Evolutionary conservation across 495 filamentous ascomycete genomes (phyloP), one percentile per base, ranked within the genome.

Genomic region (Penicillium arizonense): DNA sequence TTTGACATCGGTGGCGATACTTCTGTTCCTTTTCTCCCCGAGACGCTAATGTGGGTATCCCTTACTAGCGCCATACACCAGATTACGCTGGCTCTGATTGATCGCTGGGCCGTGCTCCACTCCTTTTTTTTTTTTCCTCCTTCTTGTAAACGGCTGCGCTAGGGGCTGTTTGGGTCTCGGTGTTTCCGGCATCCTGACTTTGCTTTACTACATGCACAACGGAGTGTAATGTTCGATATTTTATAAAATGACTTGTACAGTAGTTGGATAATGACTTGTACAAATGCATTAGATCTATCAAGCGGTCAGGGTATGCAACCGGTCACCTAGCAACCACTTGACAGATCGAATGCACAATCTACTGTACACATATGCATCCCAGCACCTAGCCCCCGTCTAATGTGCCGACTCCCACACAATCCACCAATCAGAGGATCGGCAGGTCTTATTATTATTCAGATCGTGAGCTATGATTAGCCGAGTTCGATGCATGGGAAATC

Each of bases 91-190:
- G 14, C 33, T 44, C 34, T 45, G 48, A 50, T 50, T 52, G 50
- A 52, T 39, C 40, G 39, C 8, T 36, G 52, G 40, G 34, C 49
- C 30, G 45, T 52, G 2, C 37, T 16, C 23, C 47, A 16, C n/a
- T 1, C 10, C 12, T 20, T 14, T 10, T 32, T 49, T 3, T 57
- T 46, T 62, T 56, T 61, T 39, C n/a, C n/a, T n/a, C n/a, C n/a
- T n/a, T n/a, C n/a, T 23, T 33, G 51, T 53, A 65, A 71, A 73
- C 70, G 70, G 70, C 53, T 59, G 65, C 68, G 65, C 70, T 70
- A 70, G 68, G 63, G 66, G 58, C 58, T 64, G 62, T 59, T 67
- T 57, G 61, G 63, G 59, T 58, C 50, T 55, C 54, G 57, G 57
- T 56, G 55, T 64, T 63, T 53, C 53, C 52, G 58, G 52, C 50